phyloP scores from a whole-genome alignment of 2,329 filamentous ascomycete genomes.

The Ascochyta viciae-villosae region DNA sequence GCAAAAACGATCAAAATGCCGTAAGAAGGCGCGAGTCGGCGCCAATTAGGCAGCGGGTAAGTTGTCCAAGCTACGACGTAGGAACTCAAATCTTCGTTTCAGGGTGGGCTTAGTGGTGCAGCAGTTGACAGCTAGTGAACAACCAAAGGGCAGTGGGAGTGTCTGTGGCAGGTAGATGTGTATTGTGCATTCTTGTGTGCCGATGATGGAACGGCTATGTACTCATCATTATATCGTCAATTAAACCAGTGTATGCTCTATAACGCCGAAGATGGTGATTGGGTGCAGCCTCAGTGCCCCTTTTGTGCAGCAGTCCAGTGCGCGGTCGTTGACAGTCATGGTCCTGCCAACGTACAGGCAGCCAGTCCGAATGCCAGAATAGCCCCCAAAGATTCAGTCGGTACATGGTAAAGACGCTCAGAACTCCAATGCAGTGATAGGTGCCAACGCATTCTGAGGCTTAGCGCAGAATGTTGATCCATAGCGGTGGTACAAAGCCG shows the following conservation, averaged over 20 bases:
- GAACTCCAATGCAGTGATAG: constrained; percentile 32
- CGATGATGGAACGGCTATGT: constrained; percentile 21
- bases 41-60: neutral
- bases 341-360: constrained; percentile 22
- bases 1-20: neutral
- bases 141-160: neutral
- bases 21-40: neutral
- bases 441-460: constrained; percentile 21
- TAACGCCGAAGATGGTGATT: constrained; percentile 17
- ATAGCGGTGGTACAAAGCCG: constrained; percentile 32
- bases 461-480: constrained; percentile 26
- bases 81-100: neutral
- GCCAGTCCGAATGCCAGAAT: constrained; percentile 20
- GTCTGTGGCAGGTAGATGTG: constrained; percentile 9
- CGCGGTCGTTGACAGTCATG: constrained; percentile 9
- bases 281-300: constrained; percentile 12
- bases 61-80: neutral
- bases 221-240: constrained; percentile 22
- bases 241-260: constrained; percentile 19
- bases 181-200: constrained; percentile 18
- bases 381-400: constrained; percentile 23
- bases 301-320: constrained; percentile 21
- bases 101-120: neutral
- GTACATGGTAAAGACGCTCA: constrained; percentile 37
- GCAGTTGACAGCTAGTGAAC: neutral